Evolutionary conservation across 1,284 basidiomycete species (phyloP).

Genomic region (Moesziomyces globuligerus): DNA sequence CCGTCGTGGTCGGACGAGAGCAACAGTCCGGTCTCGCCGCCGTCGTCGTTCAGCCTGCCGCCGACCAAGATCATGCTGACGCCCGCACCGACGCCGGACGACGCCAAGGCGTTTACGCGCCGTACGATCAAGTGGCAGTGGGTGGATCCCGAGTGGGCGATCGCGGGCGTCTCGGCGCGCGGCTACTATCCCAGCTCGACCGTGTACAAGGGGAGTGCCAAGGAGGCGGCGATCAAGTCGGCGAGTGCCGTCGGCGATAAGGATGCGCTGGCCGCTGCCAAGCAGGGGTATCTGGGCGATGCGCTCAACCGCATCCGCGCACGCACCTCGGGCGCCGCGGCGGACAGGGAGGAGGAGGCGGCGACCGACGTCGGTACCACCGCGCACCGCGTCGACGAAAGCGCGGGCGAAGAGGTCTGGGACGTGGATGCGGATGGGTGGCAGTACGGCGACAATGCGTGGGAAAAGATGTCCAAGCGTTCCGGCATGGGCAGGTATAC

Average conservation of each 20-base stretch:
- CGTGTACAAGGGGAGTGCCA: constrained; percentile 33
- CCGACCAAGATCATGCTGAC: constrained; percentile 64
- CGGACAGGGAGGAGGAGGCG: constrained; percentile 3
- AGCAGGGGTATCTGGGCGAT: constrained; percentile 47
- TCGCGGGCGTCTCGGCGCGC: constrained; percentile 56
- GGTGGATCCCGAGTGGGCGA: constrained; percentile 69
- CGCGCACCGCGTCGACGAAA: constrained; percentile 6
- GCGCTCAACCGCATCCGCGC: constrained; percentile 41
- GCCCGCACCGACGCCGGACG: constrained; percentile 51
- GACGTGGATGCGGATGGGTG: constrained; percentile 86
- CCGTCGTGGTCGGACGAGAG: constrained; percentile 78
- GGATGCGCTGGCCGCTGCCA: constrained; percentile 28
- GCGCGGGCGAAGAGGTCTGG: constrained; percentile 21
- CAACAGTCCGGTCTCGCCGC: constrained; percentile 69
- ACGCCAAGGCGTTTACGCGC: constrained; percentile 54
- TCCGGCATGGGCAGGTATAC: constrained; percentile 81
- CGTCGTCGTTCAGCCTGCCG: constrained; percentile 72
- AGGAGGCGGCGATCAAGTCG: constrained; percentile 35
- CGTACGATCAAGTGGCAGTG: constrained; percentile 68
- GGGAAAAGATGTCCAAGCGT: constrained; percentile 81
- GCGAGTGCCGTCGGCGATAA: constrained; percentile 28
- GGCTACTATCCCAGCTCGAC: constrained; percentile 25
- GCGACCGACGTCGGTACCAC: constrained; percentile 31
- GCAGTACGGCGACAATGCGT: constrained; percentile 95
- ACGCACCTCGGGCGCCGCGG: background rate